phyloP scores from a whole-genome alignment of 257 asterid species.

The Mentha longifolia region DNA sequence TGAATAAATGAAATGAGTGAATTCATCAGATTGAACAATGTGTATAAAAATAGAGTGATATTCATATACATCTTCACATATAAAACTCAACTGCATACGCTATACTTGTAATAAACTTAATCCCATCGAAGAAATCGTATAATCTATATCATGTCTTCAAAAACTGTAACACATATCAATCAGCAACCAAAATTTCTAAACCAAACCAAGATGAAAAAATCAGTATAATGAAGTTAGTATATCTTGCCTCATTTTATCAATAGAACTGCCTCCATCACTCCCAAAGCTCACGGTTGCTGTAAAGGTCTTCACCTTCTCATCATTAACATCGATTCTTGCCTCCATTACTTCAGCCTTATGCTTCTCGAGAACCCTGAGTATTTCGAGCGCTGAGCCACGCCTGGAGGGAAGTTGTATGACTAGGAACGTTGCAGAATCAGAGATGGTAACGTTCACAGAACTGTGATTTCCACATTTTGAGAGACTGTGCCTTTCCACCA shows the following conservation, averaged over 20 bases:
- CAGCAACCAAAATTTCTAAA: conserved; percentile 9
- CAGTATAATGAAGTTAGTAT: conserved; percentile 39
- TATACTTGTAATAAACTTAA: neutral
- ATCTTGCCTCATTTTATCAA: conserved; percentile 57
- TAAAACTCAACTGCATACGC: conserved; percentile 4
- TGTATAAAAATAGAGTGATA: conserved; percentile 16
- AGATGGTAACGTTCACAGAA: conserved; percentile 41
- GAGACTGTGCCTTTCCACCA: conserved; percentile 27
- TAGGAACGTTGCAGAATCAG: conserved; percentile 51
- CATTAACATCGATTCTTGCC: conserved; percentile 52
- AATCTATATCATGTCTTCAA: conserved; percentile 3
- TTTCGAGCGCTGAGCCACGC: conserved; percentile 43
- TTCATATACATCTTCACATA: conserved; percentile 14
- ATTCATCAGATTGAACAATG: neutral
- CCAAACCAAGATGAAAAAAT: neutral
- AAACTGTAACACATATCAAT: conserved; percentile 18
- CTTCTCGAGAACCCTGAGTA: conserved; percentile 53
- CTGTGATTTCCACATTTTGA: conserved; percentile 37
- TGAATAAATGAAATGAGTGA: conserved; percentile 11
- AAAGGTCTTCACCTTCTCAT: conserved; percentile 44
- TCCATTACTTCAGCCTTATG: conserved; percentile 64
- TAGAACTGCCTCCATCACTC: conserved; percentile 29
- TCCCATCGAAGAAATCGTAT: conserved; percentile 15
- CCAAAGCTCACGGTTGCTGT: conserved; percentile 50
- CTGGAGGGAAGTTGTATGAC: conserved; percentile 48